A percentile compares a stretch with the other conserved stretches of the same genome.
Conservation (phyloP, 345 rosid genomes). For the Populus davidiana region DNA sequence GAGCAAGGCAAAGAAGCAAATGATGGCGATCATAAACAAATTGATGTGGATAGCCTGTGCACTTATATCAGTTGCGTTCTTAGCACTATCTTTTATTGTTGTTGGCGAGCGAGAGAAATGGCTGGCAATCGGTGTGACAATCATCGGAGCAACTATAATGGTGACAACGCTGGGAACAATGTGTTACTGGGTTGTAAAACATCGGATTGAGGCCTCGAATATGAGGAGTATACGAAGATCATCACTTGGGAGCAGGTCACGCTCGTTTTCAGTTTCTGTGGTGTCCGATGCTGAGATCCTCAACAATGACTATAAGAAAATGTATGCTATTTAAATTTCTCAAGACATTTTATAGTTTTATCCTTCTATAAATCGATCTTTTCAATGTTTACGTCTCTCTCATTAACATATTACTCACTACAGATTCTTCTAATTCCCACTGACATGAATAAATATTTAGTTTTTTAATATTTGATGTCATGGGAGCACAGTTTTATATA, state of each 20-base stretch:
- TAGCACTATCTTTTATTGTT: constrained; percentile 79
- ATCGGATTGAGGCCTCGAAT: constrained; percentile 76
- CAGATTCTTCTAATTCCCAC: neutral
- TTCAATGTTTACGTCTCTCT: no score
- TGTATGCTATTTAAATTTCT: constrained; percentile 62
- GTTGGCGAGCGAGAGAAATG: constrained; percentile 71
- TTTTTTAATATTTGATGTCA: neutral
- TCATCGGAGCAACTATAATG: constrained; percentile 79
- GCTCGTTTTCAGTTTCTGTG: constrained; percentile 53
- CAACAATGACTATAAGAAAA: constrained; percentile 61
- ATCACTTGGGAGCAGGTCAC: constrained; percentile 54
- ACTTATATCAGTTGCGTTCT: constrained; percentile 72
- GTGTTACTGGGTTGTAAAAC: constrained; percentile 89
- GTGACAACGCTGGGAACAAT: constrained; percentile 85
- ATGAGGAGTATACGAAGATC: constrained; percentile 63
- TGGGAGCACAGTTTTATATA: no score
- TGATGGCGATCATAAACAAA: constrained; percentile 95
- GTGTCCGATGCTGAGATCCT: constrained; percentile 66
- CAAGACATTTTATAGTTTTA: no score
- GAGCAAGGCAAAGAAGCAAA: constrained; percentile 87
- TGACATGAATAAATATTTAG: neutral
- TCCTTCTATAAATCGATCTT: no score
- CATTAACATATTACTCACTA: no score
- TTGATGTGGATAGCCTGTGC: constrained; percentile 94
- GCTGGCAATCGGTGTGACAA: constrained; percentile 78